Evolutionary conservation across 2,329 filamentous ascomycete species (phyloP).

Genomic region (Paecilomyces niveus): DNA sequence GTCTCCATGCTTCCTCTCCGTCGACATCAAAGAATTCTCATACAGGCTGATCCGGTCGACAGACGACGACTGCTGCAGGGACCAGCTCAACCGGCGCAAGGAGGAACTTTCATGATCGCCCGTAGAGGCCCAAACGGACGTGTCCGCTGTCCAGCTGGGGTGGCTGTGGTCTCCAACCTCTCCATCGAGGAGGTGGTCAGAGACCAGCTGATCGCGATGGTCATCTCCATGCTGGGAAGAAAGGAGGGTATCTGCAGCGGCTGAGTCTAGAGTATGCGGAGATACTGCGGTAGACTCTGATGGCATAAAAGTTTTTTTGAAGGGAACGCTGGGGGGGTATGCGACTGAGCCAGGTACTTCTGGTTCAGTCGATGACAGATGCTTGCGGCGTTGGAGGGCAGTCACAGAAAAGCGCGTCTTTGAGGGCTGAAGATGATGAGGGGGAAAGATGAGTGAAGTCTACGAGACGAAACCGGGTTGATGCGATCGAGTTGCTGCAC

Average conservation of each 20-base stretch:
- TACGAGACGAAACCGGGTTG: not conserved
- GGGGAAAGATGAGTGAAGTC: slow-evolving; percentile 2
- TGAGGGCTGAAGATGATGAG: not conserved
- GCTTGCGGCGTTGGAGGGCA: slow-evolving; percentile 1
- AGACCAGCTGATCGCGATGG: slow-evolving; percentile 36
- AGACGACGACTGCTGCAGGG: slow-evolving; percentile 33
- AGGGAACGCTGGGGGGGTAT: slow-evolving; percentile 19
- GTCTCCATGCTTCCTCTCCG: slow-evolving; percentile 34
- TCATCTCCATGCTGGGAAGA: slow-evolving; percentile 55
- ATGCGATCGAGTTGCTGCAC: slow-evolving; percentile 6
- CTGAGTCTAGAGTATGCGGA: slow-evolving; percentile 38
- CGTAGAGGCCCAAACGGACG: slow-evolving; percentile 15
- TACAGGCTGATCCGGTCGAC: slow-evolving; percentile 49
- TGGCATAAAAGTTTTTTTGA: slow-evolving; percentile 57
- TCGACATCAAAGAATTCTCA: slow-evolving; percentile 40
- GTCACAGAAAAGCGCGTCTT: not conserved
- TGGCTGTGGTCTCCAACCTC: slow-evolving; percentile 27
- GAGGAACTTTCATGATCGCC: slow-evolving; percentile 11
- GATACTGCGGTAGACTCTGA: slow-evolving; percentile 48
- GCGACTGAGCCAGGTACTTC: slow-evolving; percentile 50
- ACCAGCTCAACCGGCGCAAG: slow-evolving; percentile 23
- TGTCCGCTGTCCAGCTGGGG: slow-evolving; percentile 16
- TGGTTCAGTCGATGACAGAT: slow-evolving; percentile 42
- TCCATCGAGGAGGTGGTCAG: slow-evolving; percentile 36
- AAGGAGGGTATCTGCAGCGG: slow-evolving; percentile 24